phyloP scores from a whole-genome alignment of 768 basidiomycete species.

The Agrocybe chaxingu region DNA sequence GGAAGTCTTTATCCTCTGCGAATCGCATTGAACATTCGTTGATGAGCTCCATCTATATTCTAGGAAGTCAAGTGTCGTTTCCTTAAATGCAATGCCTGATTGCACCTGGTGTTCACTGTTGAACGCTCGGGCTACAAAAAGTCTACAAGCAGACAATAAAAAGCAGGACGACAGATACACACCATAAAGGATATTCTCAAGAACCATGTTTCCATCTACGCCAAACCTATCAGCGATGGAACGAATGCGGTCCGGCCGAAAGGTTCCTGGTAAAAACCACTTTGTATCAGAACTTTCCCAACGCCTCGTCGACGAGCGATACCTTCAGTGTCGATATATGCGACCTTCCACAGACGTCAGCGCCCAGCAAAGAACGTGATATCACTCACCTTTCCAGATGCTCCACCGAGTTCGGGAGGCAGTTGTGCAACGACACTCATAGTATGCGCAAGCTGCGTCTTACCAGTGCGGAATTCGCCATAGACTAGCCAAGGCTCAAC shows the following conservation, averaged over 20 bases:
- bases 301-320: slow-evolving; percentile 8
- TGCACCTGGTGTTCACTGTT: slow-evolving; percentile 89
- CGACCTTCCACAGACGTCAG: slow-evolving; percentile 48
- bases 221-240: slow-evolving; percentile 92
- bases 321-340: slow-evolving; percentile 90
- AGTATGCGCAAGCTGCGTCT: slow-evolving; percentile 94
- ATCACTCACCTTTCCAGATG: slow-evolving; percentile 70
- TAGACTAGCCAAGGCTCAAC: slow-evolving; percentile 55
- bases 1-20: slow-evolving; percentile 85
- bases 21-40: slow-evolving; percentile 86
- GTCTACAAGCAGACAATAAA: neutral
- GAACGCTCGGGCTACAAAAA: slow-evolving; percentile 72
- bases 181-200: slow-evolving; percentile 94
- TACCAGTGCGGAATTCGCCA: slow-evolving; percentile 94
- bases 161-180: neutral
- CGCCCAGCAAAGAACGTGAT: neutral
- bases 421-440: slow-evolving; percentile 90
- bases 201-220: slow-evolving; percentile 82
- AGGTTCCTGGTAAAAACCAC: slow-evolving; percentile 58
- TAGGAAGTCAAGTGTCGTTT: neutral
- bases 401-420: slow-evolving; percentile 87
- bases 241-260: slow-evolving; percentile 89
- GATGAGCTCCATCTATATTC: slow-evolving; percentile 79
- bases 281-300: slow-evolving; percentile 9
- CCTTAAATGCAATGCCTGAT: neutral